Base-by-base conservation (phyloP, 177 flowering plant species). In the Vitis hybrid region DNA sequence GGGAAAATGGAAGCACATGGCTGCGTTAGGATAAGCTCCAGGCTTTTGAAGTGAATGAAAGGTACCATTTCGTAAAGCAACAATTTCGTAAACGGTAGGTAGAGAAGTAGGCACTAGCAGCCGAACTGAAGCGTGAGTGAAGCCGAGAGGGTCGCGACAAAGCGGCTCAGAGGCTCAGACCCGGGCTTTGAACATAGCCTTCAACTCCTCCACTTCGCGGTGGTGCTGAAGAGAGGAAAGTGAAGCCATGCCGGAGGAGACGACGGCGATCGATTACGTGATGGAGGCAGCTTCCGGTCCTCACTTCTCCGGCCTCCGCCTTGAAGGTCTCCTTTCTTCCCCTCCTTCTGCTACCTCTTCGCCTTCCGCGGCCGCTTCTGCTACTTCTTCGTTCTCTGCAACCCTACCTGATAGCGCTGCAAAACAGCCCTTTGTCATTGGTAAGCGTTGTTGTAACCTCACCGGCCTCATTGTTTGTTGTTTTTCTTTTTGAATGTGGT, bases 351-450 rank as follows among this genome's bases (percentile, higher is more conserved):
- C 75, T 14, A 56, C 84, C 12, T 56, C 80, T 6, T 67, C 81
- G 2, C 72, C 83, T 34, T 30, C 80, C 11, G 65, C 81, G 19
- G 66, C 81, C 18, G 52, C 76, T 14, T 56, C 78, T 34, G 18
- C 79, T 26, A 68, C 79, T 6, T 5, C 45, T 39, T 39, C 45
- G 45, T 39, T 39, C 45, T 32, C 84, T 32, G 26, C 82, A 7
- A 3, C 74, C 61, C 64, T 45, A 4, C 11, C 78, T n/a, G 84
- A 79, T 30, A 64, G 68, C 51, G 51, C 80, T 68, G 76, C 73
- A 76, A 86, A 75, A 32, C 92, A 91, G 75, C 98, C 98, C 6
- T 93, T 95, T 70, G 94, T 95, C 71, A 95, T 95, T 54, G 99
- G 98, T 93, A 68, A 60, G 8, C 11, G 72, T 19, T 15, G 14